Base-by-base conservation (phyloP, 2,329 filamentous ascomycete species). In the Talaromyces piceae region DNA sequence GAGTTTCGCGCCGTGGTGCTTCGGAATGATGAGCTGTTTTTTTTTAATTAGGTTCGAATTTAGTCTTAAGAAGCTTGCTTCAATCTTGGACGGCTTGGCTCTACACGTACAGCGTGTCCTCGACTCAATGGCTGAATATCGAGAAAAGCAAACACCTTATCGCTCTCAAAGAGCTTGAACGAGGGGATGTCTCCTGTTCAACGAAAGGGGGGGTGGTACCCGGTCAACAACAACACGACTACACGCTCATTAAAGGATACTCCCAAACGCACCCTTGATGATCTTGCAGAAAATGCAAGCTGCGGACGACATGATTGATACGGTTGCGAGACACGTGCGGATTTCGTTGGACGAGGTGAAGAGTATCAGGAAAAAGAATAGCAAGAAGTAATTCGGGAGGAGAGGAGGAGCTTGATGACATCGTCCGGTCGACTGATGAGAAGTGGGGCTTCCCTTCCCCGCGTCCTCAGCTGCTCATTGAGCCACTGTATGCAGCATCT, bases 211-310 rank as follows among this genome's bases (percentile, higher is more conserved):
- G 13, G 5, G 39, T n/a, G 7, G n/a, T 43, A n/a, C 23, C 39
- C n/a, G 22, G 11, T 30, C 37, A 41, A 18, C 37, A 41, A 11
- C 22, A 12, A 16, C 41, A 23, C 23, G 11, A 45, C 3, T 27
- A 25, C 6, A 41, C 50, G 57, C 41, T 8, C n/a, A n/a, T n/a
- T n/a, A n/a, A n/a, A n/a, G n/a, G n/a, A n/a, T n/a, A n/a, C n/a
- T n/a, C 28, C 28, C 28, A 22, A 31, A 25, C 61, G 49, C 70
- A 81, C 91, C 91, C 80, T 95, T 94, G 76, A 98, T 86, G 68
- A 98, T 97, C 72, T 89, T 95, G 80, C 93, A 98, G 77, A 98
- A 98, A 66, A 97, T 89, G 69, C 93, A 98, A 57, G 85, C 77
- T 49, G 84, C 78, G 33, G 67, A 61, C 20, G 64, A 59, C 62